Percentiles rank a stretch among this genome's conserved stretches.
Conservation (phyloP, 768 basidiomycete species). For the Holtermannia corniformis region DNA sequence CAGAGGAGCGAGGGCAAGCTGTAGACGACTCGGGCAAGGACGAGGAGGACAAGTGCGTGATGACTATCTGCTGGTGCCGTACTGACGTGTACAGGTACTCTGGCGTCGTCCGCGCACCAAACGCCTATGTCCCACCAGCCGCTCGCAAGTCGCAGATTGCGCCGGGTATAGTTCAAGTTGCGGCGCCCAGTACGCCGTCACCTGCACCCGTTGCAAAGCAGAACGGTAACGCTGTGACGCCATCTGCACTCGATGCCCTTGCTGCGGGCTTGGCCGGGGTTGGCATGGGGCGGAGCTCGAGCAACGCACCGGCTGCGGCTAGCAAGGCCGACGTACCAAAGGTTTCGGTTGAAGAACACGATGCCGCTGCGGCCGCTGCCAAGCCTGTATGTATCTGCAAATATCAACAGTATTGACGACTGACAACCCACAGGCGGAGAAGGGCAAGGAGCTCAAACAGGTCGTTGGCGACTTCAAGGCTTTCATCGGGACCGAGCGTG, state of each 20-base stretch:
- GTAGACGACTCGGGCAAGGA: conserved; percentile 61
- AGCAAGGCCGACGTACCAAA: background rate
- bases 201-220: conserved; percentile 1
- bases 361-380: background rate
- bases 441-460: conserved; percentile 2
- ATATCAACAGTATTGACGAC: too few species aligned
- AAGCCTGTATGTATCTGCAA: background rate
- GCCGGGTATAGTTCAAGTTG: conserved; percentile 7
- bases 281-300: background rate
- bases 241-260: background rate
- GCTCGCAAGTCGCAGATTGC: conserved; percentile 51
- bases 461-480: conserved; percentile 55
- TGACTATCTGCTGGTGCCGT: background rate
- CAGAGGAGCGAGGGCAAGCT: conserved; percentile 65
- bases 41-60: conserved; percentile 87
- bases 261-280: background rate
- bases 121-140: conserved; percentile 90
- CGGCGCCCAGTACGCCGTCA: conserved; percentile 4
- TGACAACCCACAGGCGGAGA: too few species aligned
- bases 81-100: conserved; percentile 57
- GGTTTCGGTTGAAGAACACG: background rate
- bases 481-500: conserved; percentile 85
- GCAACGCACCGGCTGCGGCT: background rate
- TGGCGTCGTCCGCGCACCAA: conserved; percentile 75
- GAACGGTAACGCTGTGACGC: conserved; percentile 1